Conservation (phyloP, 2,329 filamentous ascomycete species). For the Ambrosiella xylebori region DNA sequence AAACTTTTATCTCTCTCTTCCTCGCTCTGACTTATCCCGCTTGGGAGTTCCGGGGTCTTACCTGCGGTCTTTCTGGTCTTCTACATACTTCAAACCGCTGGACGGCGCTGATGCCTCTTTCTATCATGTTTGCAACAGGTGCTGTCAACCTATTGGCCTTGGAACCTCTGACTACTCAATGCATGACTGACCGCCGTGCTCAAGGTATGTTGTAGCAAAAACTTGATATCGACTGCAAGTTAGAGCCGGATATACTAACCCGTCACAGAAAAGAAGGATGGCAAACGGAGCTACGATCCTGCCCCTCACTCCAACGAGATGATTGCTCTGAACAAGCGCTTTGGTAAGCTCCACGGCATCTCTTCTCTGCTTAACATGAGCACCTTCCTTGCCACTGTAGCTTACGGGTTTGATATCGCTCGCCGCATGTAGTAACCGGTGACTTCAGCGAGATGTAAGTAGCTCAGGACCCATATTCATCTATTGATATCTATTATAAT, state of each 20-base stretch:
- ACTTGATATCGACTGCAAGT: background rate
- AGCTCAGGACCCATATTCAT: background rate
- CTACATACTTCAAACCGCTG: constrained; percentile 43
- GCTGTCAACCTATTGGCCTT: constrained; percentile 53
- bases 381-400: constrained; percentile 50
- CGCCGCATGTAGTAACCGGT: constrained; percentile 34
- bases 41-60: constrained; percentile 25
- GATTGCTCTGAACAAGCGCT: constrained; percentile 60
- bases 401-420: constrained; percentile 62
- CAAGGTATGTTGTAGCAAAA: constrained; percentile 42
- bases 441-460: background rate
- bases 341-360: constrained; percentile 62
- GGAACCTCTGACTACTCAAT: constrained; percentile 55
- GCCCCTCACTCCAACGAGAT: constrained; percentile 74
- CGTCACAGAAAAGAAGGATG: constrained; percentile 57
- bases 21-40: constrained; percentile 68
- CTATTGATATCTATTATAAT: background rate
- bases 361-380: constrained; percentile 65
- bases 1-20: constrained; percentile 55
- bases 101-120: constrained; percentile 50
- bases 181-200: constrained; percentile 58
- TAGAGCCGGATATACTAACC: constrained; percentile 1
- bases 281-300: constrained; percentile 69
- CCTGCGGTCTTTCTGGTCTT: constrained; percentile 35
- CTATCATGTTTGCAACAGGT: constrained; percentile 52